Percentiles rank a stretch among this genome's conserved stretches.
Evolutionary conservation across 2,329 filamentous ascomycete genomes (phyloP).

Genomic region (Sporothrix dimorphospora): DNA sequence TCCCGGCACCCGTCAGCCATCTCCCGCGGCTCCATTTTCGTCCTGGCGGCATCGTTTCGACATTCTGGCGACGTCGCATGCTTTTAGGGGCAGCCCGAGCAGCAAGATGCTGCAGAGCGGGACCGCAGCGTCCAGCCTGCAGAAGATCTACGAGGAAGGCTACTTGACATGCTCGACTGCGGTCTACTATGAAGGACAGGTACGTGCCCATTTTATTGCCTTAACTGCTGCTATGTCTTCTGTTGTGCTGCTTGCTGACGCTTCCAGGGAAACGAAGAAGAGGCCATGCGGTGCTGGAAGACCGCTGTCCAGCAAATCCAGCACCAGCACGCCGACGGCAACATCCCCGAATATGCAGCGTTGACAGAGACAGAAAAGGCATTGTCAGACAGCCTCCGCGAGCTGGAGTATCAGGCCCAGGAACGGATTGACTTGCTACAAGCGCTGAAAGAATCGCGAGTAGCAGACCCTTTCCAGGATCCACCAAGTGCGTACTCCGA

Average conservation of each 20-base stretch:
- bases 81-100: constrained; percentile 28
- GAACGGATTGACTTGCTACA: constrained; percentile 89
- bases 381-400: constrained; percentile 76
- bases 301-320: constrained; percentile 86
- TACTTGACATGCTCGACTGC: constrained; percentile 94
- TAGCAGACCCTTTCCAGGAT: constrained; percentile 44
- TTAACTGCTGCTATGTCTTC: no score
- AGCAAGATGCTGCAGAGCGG: constrained; percentile 58
- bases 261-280: constrained; percentile 81
- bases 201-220: constrained; percentile 44
- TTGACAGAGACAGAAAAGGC: constrained; percentile 81
- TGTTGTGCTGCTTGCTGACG: constrained; percentile 7
- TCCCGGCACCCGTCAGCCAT: not conserved
- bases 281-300: constrained; percentile 90
- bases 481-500: not conserved
- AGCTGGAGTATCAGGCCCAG: constrained; percentile 89
- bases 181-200: constrained; percentile 93
- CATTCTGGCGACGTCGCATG: constrained; percentile 27
- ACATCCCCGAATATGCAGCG: constrained; percentile 30
- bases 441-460: constrained; percentile 70
- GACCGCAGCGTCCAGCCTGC: constrained; percentile 68
- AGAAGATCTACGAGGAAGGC: constrained; percentile 97
- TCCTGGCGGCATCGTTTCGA: not conserved
- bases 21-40: not conserved
- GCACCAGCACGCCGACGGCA: constrained; percentile 74